Conservation (phyloP, 2,329 filamentous ascomycete genomes). For the Cadophora sp. region DNA sequence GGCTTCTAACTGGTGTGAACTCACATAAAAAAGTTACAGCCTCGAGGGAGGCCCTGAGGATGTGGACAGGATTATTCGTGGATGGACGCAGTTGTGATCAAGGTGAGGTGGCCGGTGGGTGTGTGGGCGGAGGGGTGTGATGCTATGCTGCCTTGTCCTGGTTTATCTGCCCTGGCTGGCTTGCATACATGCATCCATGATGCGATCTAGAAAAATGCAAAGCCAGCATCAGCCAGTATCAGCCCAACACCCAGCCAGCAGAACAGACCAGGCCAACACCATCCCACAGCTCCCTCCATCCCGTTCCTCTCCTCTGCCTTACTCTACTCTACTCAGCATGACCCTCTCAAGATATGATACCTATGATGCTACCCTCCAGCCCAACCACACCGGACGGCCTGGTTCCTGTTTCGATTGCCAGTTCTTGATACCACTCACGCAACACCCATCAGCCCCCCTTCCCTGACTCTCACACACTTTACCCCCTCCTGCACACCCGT, state of each 20-base stretch:
- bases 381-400: constrained; percentile 10
- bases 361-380: background rate
- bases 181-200: constrained; percentile 12
- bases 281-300: constrained; percentile 5
- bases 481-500: background rate
- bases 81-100: background rate
- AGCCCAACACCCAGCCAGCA: too few relatives aligned
- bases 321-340: background rate
- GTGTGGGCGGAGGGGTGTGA: background rate
- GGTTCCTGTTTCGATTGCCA: constrained; percentile 12
- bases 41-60: constrained; percentile 1
- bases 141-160: background rate
- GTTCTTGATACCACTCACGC: constrained; percentile 30
- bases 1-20: constrained; percentile 12
- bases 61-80: constrained; percentile 5
- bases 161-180: background rate
- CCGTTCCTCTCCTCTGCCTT: background rate
- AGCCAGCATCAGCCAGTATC: constrained; percentile 1
- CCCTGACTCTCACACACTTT: constrained; percentile 16
- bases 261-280: constrained; percentile 14
- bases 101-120: constrained; percentile 8
- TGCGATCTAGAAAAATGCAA: constrained; percentile 6
- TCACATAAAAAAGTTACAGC: constrained; percentile 8
- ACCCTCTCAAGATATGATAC: constrained; percentile 7
- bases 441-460: constrained; percentile 18